Conservation (phyloP, 2,329 filamentous ascomycete genomes). For the Leptographium lundbergii region DNA sequence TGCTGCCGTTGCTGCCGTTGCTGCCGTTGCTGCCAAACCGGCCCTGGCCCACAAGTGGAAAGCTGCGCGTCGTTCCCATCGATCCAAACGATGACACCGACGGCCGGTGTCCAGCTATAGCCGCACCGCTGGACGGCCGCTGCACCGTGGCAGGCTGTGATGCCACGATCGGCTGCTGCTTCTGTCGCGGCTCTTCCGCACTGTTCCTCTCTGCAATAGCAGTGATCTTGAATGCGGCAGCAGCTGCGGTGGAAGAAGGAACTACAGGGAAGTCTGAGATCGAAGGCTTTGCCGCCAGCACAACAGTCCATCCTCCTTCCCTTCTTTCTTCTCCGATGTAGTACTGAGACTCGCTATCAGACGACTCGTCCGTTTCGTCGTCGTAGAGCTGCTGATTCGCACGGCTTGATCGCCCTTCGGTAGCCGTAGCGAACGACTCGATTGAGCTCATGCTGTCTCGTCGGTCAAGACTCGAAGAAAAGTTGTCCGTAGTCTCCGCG, state of each 20-base stretch:
- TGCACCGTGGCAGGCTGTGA: constrained; percentile 12
- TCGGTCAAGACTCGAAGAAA: not conserved
- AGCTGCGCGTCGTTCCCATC: constrained; percentile 46
- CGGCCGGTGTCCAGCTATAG: constrained; percentile 34
- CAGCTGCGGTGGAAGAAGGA: too few relatives aligned
- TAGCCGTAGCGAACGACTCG: constrained; percentile 46
- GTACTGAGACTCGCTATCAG: not conserved
- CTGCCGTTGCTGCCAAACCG: constrained; percentile 4
- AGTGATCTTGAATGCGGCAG: not conserved
- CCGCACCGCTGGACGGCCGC: constrained; percentile 28
- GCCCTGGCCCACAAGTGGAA: constrained; percentile 36
- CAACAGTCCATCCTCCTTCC: not conserved
- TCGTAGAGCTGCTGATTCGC: constrained; percentile 15
- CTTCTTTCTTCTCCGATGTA: not conserved
- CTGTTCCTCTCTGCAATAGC: constrained; percentile 5
- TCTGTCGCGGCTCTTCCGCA: constrained; percentile 9
- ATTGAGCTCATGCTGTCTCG: constrained; percentile 12
- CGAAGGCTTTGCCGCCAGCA: not conserved
- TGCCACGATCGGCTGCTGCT: constrained; percentile 4
- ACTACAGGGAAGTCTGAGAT: too few relatives aligned
- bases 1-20: not conserved
- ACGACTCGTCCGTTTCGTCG: constrained; percentile 8
- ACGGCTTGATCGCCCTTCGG: constrained; percentile 31
- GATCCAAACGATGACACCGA: constrained; percentile 46
- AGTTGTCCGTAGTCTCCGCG: constrained; percentile 9